phyloP scores from a whole-genome alignment of 768 basidiomycete species.

The Neoboletus subvelutipes region DNA sequence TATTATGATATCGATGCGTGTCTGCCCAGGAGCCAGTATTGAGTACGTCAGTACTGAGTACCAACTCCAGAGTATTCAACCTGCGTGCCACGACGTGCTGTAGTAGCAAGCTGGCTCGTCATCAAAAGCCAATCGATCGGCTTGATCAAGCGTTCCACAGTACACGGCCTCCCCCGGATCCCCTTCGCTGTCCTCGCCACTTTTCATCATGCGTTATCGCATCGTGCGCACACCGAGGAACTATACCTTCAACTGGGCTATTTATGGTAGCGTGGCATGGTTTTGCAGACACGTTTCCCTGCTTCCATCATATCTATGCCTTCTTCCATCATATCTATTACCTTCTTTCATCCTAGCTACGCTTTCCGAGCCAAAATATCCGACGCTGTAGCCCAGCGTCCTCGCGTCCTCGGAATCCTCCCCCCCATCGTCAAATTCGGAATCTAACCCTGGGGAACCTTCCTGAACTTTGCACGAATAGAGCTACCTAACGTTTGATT shows the following conservation, averaged over 20 bases:
- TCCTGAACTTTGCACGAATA: background rate
- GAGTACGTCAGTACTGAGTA: background rate
- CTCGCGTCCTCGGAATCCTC: slow-evolving; percentile 4
- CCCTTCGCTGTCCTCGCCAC: background rate
- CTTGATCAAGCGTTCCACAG: background rate
- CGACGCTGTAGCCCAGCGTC: background rate
- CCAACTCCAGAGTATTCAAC: background rate
- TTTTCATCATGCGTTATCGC: slow-evolving; percentile 12
- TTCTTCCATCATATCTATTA: background rate
- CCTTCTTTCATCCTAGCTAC: slow-evolving; percentile 5
- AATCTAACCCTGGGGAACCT: background rate
- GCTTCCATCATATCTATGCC: slow-evolving; percentile 1
- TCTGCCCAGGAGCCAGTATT: slow-evolving; percentile 9
- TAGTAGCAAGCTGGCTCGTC: background rate
- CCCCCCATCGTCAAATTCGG: background rate
- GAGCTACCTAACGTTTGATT: background rate
- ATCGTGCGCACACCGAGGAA: background rate
- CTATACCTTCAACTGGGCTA: background rate
- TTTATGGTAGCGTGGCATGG: slow-evolving; percentile 15
- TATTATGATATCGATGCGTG: background rate
- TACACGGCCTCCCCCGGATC: background rate
- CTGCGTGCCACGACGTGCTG: background rate
- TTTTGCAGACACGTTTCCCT: slow-evolving; percentile 9
- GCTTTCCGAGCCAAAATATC: background rate
- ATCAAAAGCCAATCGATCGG: background rate